Evolutionary conservation across 1,139 yeast species (phyloP).

Genomic region (Groenewaldozyma auringiensis): DNA sequence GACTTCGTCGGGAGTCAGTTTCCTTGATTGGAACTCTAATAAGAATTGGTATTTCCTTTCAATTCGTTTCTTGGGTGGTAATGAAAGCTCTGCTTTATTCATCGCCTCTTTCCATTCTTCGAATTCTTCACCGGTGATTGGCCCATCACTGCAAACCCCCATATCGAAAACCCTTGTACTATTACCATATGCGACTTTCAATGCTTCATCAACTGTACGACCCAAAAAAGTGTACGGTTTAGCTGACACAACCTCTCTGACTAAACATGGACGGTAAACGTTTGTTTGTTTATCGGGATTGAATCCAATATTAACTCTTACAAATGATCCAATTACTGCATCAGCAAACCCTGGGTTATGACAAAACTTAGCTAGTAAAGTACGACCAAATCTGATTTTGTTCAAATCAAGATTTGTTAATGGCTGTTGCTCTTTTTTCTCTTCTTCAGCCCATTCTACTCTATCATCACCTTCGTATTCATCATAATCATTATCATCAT

Average conservation of each 20-base stretch:
- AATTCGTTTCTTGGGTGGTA: conserved; percentile 63
- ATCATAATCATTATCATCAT: conserved; percentile 16
- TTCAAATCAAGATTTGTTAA: conserved; percentile 56
- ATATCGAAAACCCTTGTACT: conserved; percentile 68
- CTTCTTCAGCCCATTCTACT: conserved; percentile 47
- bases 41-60: conserved; percentile 58
- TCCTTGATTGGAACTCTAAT: conserved; percentile 51
- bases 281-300: conserved; percentile 55
- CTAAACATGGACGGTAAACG: conserved; percentile 78
- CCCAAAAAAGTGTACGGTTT: conserved; percentile 47
- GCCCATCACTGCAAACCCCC: conserved; percentile 70
- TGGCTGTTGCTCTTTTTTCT: conserved; percentile 26
- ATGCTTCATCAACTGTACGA: conserved; percentile 32
- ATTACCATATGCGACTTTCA: conserved; percentile 56
- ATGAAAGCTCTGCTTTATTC: conserved; percentile 46
- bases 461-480: conserved; percentile 29
- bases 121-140: conserved; percentile 63
- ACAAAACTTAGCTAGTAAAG: conserved; percentile 63
- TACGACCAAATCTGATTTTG: conserved; percentile 66
- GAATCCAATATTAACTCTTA: conserved; percentile 71
- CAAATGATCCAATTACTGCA: conserved; percentile 64
- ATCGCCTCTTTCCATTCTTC: conserved; percentile 58
- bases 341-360: conserved; percentile 76
- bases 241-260: conserved; percentile 57
- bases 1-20: conserved; percentile 67